A percentile compares a stretch with the other conserved stretches of the same genome.
Conservation (phyloP, 2,329 filamentous ascomycete species). For the Colletotrichum chlorophyti region DNA sequence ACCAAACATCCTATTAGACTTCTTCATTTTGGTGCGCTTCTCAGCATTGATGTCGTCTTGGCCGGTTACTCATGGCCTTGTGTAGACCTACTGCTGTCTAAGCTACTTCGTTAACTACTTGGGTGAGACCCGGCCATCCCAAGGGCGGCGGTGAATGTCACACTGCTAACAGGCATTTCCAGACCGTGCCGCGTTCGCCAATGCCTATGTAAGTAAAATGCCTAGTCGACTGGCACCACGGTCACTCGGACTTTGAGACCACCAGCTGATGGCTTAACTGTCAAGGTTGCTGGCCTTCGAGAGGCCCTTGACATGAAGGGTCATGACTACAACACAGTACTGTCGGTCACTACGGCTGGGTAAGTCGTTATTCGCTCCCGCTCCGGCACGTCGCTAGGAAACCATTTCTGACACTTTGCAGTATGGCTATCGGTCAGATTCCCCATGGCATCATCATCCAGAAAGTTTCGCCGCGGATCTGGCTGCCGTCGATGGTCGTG, state of each 20-base stretch:
- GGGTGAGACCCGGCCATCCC: slow-evolving; percentile 30
- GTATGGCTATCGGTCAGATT: slow-evolving; percentile 47
- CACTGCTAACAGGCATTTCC: not conserved
- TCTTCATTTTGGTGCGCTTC: slow-evolving; percentile 38
- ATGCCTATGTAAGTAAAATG: slow-evolving; percentile 19
- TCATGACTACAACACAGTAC: slow-evolving; percentile 67
- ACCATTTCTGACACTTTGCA: not conserved
- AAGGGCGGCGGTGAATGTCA: accelerated
- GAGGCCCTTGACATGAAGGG: slow-evolving; percentile 59
- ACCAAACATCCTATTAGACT: slow-evolving; percentile 30
- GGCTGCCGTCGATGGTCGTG: slow-evolving; percentile 54
- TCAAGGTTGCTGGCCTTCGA: slow-evolving; percentile 59
- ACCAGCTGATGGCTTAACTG: too few species aligned
- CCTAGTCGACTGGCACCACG: too few species aligned
- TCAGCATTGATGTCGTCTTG: too few species aligned
- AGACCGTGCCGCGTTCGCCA: slow-evolving; percentile 30
- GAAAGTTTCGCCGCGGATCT: slow-evolving; percentile 55
- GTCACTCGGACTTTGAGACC: too few species aligned
- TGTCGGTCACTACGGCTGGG: slow-evolving; percentile 50
- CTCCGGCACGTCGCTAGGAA: accelerated
- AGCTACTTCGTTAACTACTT: slow-evolving; percentile 47
- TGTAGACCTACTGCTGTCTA: slow-evolving; percentile 41
- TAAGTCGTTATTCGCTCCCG: not conserved
- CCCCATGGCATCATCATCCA: slow-evolving; percentile 54
- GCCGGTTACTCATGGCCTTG: not conserved